A percentile compares a stretch with the other conserved stretches of the same genome.
phyloP scores from a whole-genome alignment of 2,329 filamentous ascomycete genomes.

The Colletotrichum liaoningense region DNA sequence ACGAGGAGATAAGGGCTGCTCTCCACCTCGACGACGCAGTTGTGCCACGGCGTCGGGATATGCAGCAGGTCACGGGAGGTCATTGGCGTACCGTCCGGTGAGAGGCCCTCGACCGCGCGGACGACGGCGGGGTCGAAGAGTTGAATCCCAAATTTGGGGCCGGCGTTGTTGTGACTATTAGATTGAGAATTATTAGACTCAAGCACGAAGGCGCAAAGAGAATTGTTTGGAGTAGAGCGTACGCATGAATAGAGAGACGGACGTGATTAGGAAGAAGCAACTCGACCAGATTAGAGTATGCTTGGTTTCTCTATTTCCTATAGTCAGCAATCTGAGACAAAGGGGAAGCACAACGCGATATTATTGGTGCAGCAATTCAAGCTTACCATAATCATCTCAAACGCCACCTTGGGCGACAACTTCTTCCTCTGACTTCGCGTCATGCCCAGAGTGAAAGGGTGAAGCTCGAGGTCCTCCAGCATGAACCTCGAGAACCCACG shows the following conservation, averaged over 20 bases:
- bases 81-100: conserved; percentile 38
- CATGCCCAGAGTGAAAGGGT: conserved; percentile 39
- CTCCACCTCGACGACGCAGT: conserved; percentile 47
- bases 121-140: conserved; percentile 47
- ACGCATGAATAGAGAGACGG: conserved; percentile 60
- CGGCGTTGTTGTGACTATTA: conserved; percentile 48
- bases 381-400: conserved; percentile 47
- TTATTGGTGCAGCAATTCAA: neutral
- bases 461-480: conserved; percentile 46
- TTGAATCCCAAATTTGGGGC: conserved; percentile 55
- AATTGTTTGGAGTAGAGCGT: conserved; percentile 31
- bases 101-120: conserved; percentile 46
- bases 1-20: conserved; percentile 37
- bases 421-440: conserved; percentile 44
- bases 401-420: conserved; percentile 43
- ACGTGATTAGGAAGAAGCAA: conserved; percentile 56
- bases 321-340: neutral
- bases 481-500: conserved; percentile 71
- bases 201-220: neutral
- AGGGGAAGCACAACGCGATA: neutral
- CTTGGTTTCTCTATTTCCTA: conserved; percentile 51
- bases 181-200: neutral
- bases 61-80: conserved; percentile 42
- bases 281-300: conserved; percentile 60
- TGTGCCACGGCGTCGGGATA: conserved; percentile 57